phyloP scores from a whole-genome alignment of 2,329 filamentous ascomycete species.

The Daldinia sp. region DNA sequence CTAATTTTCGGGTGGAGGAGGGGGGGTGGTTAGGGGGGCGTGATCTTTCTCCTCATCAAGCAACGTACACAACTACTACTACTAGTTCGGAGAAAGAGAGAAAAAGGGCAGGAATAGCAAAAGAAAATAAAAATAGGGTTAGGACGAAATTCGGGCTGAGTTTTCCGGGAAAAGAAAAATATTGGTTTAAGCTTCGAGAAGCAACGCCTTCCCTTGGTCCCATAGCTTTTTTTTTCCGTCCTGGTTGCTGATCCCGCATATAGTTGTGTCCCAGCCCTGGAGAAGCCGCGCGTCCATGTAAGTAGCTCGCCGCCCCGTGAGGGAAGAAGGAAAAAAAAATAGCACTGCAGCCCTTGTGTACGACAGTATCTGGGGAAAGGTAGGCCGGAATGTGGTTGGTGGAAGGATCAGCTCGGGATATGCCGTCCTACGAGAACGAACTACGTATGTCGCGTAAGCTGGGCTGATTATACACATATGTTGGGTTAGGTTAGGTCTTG shows the following conservation, averaged over 20 bases:
- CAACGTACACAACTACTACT: background rate
- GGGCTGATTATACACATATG: background rate
- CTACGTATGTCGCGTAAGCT: slow-evolving; percentile 25
- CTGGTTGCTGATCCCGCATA: slow-evolving; percentile 15
- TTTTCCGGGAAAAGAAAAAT: slow-evolving; percentile 3
- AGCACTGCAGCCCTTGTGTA: slow-evolving; percentile 20
- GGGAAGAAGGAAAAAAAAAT: background rate
- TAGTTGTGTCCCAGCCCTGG: slow-evolving; percentile 10
- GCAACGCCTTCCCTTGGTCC: background rate
- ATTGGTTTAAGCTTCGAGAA: slow-evolving; percentile 35
- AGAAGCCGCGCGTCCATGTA: slow-evolving; percentile 40
- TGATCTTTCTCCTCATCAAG: background rate
- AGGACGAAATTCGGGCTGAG: slow-evolving; percentile 20
- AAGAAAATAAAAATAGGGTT: slow-evolving; percentile 28
- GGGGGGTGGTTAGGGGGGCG: slow-evolving; percentile 11
- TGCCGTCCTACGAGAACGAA: slow-evolving; percentile 34
- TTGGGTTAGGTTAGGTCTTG: no score
- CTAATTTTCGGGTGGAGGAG: slow-evolving; percentile 19
- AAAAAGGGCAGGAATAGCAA: background rate
- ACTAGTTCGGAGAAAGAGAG: background rate
- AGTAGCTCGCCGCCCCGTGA: slow-evolving; percentile 26
- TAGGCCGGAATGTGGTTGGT: slow-evolving; percentile 12
- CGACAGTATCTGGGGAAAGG: slow-evolving; percentile 26
- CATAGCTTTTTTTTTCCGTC: slow-evolving; percentile 5
- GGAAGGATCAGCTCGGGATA: slow-evolving; percentile 19